These are phyloP conservation scores for Paramecium sexaurelia DNA, from an alignment of 73 alveolate genomes.

Conservation along the genomic window DNA sequence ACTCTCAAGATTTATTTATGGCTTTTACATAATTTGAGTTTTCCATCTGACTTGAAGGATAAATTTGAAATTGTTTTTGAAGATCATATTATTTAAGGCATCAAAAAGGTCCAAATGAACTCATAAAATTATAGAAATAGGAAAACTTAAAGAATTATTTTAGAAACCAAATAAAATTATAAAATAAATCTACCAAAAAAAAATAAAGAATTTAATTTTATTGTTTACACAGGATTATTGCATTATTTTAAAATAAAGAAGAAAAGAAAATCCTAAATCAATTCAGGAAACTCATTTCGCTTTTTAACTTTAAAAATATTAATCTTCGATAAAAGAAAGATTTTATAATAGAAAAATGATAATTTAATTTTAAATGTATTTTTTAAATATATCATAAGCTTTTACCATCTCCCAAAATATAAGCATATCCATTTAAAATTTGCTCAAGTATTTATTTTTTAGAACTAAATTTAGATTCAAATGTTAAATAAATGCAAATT, in stretches of 20 bases:
- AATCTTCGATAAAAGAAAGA: too few relatives aligned
- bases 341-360: too few relatives aligned
- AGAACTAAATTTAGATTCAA: background rate
- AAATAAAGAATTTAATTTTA: background rate
- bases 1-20: slow-evolving; percentile 6
- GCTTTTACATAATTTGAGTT: background rate
- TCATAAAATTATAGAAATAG: background rate
- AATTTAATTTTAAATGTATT: too few relatives aligned
- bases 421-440: background rate
- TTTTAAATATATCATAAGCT: background rate
- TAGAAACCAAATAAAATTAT: background rate
- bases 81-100: background rate
- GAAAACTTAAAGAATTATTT: background rate
- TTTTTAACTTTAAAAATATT: too few relatives aligned
- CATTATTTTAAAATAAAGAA: too few relatives aligned
- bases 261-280: too few relatives aligned
- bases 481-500: background rate
- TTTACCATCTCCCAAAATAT: background rate
- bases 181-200: too few relatives aligned
- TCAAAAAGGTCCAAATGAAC: background rate
- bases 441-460: background rate
- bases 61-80: background rate
- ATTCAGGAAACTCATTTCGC: too few relatives aligned
- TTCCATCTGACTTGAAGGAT: background rate
- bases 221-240: slow-evolving; percentile 30